phyloP scores from a whole-genome alignment of 768 basidiomycete species.

The Gelatoporia subvermispora region DNA sequence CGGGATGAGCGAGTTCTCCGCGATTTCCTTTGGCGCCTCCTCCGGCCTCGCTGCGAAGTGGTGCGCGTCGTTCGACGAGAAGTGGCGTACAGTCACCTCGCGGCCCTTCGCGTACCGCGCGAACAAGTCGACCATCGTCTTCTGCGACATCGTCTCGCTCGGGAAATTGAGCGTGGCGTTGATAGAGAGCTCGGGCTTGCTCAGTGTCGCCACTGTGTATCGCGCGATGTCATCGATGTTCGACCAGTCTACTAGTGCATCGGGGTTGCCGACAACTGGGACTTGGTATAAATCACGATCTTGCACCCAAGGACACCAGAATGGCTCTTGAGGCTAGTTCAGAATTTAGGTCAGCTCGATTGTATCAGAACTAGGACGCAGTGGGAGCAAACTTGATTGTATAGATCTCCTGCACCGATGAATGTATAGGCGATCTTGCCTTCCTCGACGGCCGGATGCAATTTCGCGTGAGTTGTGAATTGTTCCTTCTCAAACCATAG shows the following conservation, averaged over 20 bases:
- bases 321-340: not conserved
- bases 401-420: not conserved
- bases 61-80: slow-evolving; percentile 2
- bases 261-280: not conserved
- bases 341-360: not conserved
- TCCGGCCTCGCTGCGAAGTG: not conserved
- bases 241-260: slow-evolving; percentile 1
- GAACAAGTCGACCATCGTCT: slow-evolving; percentile 1
- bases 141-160: slow-evolving; percentile 2
- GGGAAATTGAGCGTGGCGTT: slow-evolving; percentile 2
- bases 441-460: not conserved
- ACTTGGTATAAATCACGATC: slow-evolving; percentile 1
- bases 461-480: not conserved
- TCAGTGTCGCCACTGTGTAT: slow-evolving; percentile 2
- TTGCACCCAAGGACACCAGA: slow-evolving; percentile 3
- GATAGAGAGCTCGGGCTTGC: slow-evolving; percentile 1
- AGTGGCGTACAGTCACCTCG: not conserved
- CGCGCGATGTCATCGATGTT: not conserved
- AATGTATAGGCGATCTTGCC: slow-evolving; percentile 1
- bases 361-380: not conserved
- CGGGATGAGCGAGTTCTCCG: not conserved
- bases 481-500: slow-evolving; percentile 2
- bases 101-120: slow-evolving; percentile 2
- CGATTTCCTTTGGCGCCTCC: slow-evolving; percentile 1
- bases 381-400: not conserved